Percentiles rank a stretch among this genome's conserved stretches.
Evolutionary conservation across 140 eudicot genomes (phyloP).

Genomic region (Cichorium intybus): DNA sequence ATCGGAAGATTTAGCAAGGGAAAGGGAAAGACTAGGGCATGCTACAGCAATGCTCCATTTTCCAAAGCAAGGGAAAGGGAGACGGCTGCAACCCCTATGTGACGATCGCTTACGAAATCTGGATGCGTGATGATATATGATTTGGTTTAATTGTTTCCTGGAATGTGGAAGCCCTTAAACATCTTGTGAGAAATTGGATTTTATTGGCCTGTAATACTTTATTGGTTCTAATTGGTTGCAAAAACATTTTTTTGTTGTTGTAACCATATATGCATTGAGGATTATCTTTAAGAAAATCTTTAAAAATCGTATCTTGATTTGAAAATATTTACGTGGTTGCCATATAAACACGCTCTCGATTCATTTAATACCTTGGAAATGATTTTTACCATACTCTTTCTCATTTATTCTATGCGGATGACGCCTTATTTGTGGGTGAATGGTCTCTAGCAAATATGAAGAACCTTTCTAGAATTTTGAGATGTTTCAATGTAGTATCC

Average conservation of each 20-base stretch:
- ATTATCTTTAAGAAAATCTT: not conserved
- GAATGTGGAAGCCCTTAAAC: not conserved
- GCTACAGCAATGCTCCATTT: conserved; percentile 12
- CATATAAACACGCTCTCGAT: not conserved
- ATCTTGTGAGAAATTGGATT: not conserved
- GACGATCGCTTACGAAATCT: conserved; percentile 4
- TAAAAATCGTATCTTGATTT: not conserved
- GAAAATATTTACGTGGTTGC: not conserved
- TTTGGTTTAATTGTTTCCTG: not conserved
- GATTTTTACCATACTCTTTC: too few relatives aligned
- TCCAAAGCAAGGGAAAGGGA: not conserved
- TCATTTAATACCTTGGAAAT: too few relatives aligned
- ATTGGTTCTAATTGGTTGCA: not conserved
- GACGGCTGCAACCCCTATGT: conserved; percentile 18
- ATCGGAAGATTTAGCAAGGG: not conserved
- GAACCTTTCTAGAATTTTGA: too few relatives aligned
- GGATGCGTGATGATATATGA: conserved; percentile 7
- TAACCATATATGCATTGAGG: not conserved
- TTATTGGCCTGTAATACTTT: not conserved
- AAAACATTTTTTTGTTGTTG: too few relatives aligned
- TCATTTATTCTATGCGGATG: too few relatives aligned
- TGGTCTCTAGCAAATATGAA: too few relatives aligned
- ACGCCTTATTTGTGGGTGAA: too few relatives aligned
- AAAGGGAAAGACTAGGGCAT: not conserved
- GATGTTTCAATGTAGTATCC: too few relatives aligned